Evolutionary conservation across 2,329 filamentous ascomycete species (phyloP).

Genomic region (Fusarium chuoi): DNA sequence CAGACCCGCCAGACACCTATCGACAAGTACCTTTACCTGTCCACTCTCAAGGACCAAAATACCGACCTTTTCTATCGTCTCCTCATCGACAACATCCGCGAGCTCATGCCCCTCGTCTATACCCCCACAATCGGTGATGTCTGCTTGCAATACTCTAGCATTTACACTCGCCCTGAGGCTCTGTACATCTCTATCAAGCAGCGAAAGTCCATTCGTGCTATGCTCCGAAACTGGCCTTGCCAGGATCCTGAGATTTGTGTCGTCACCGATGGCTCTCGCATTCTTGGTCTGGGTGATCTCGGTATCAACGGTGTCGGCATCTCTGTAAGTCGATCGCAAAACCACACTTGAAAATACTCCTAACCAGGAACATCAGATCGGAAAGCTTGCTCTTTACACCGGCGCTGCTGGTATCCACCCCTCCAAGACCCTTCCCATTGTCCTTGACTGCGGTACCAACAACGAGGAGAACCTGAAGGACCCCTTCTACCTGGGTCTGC

Average conservation of each 20-base stretch:
- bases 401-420: slow-evolving; percentile 95
- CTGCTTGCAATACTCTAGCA: slow-evolving; percentile 93
- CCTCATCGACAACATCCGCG: slow-evolving; percentile 79
- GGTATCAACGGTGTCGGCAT: slow-evolving; percentile 98
- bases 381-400: slow-evolving; percentile 95
- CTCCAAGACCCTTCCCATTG: slow-evolving; percentile 79
- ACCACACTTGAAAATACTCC: neutral
- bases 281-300: slow-evolving; percentile 90
- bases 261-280: slow-evolving; percentile 94
- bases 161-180: slow-evolving; percentile 94
- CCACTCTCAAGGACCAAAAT: slow-evolving; percentile 78
- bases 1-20: slow-evolving; percentile 74
- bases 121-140: slow-evolving; percentile 94
- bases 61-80: slow-evolving; percentile 86
- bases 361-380: slow-evolving; percentile 65
- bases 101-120: slow-evolving; percentile 86
- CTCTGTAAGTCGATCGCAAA: slow-evolving; percentile 67
- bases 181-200: slow-evolving; percentile 97
- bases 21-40: slow-evolving; percentile 87
- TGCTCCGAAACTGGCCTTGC: slow-evolving; percentile 94
- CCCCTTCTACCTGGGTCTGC: slow-evolving; percentile 88
- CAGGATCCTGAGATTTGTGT: slow-evolving; percentile 92
- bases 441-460: slow-evolving; percentile 73
- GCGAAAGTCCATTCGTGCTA: slow-evolving; percentile 86
- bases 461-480: slow-evolving; percentile 74